phyloP scores from a whole-genome alignment of 805 yeast species.

The Isabelozyma heimii region DNA sequence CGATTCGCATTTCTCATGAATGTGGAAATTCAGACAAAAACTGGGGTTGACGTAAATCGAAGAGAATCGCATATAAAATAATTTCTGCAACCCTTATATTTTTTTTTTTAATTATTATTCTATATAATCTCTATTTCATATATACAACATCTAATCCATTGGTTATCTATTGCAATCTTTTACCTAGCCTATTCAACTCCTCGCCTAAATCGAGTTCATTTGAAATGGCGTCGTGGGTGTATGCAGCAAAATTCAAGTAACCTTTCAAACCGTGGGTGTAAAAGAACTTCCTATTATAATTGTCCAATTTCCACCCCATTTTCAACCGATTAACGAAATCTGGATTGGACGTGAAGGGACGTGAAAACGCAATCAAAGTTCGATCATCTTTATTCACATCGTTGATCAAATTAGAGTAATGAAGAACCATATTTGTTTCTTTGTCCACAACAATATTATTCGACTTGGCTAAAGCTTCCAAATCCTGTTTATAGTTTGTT shows the following conservation, averaged over 20 bases:
- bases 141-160: no score
- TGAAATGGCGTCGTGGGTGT: conserved; percentile 3
- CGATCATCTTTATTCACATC: conserved; percentile 20
- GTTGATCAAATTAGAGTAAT: conserved; percentile 14
- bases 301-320: conserved; percentile 31
- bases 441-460: neutral
- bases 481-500: neutral
- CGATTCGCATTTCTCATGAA: no score
- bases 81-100: no score
- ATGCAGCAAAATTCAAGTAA: conserved; percentile 7
- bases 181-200: conserved; percentile 6
- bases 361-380: conserved; percentile 42
- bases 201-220: conserved; percentile 1
- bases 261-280: conserved; percentile 32
- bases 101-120: no score
- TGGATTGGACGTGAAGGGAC: conserved; percentile 44
- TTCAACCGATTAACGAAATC: conserved; percentile 31
- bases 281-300: conserved; percentile 38
- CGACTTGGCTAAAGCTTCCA: neutral
- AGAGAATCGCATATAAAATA: no score
- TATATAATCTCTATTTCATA: no score
- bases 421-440: conserved; percentile 3
- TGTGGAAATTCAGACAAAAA: no score
- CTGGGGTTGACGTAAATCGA: no score
- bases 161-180: neutral